Evolutionary conservation across 192 early-diverging fungal genomes (phyloP), one percentile per base, ranked within the genome.

Genomic region (Pilobolus umbonatus): DNA sequence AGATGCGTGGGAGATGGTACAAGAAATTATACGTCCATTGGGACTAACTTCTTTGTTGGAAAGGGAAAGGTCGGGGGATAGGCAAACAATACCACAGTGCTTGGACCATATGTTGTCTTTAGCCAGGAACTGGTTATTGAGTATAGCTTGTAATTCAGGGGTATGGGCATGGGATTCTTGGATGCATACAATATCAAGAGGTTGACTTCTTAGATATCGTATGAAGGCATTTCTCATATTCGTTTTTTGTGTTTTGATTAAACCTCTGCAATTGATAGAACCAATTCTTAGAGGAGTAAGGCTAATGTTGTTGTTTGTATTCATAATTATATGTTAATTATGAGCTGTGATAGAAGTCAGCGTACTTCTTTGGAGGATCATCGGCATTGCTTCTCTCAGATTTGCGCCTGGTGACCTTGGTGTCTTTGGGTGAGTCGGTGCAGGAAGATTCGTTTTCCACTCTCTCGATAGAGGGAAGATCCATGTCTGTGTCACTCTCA

Each of bases 221-320:
- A 50, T 50, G 14, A 50, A 50, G 11, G 7, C 11, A 30, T 26
- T 30, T 3, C 28, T 6, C 11, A 30, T 14, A 26, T 10, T 15
- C 4, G 12, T 30, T 15, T 26, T 17, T 30, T 25, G 28, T n/a
- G 48, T 50, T 50, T 50, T 50, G 26, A 10, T 17, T 30, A 50
- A 17, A 2, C 48, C 48, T n/a, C 45, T 5, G 24, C 45, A 47
- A 24, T 47, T 47, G 45, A 47, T 47, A 47, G 45, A 24, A 24
- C 24, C 48, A 50, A 50, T 50, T 7, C 11, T 50, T 17, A 30
- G 24, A 15, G 40, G 40, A 42, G 6, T 11, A 42, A 42, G 15
- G 40, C 3, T 42, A 42, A n/a, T n/a, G n/a, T n/a, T n/a, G n/a
- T n/a, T n/a, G n/a, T n/a, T n/a, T n/a, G n/a, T n/a, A n/a, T n/a